Evolutionary conservation across 495 filamentous ascomycete species (phyloP).

Genomic region (Collariella sp.): DNA sequence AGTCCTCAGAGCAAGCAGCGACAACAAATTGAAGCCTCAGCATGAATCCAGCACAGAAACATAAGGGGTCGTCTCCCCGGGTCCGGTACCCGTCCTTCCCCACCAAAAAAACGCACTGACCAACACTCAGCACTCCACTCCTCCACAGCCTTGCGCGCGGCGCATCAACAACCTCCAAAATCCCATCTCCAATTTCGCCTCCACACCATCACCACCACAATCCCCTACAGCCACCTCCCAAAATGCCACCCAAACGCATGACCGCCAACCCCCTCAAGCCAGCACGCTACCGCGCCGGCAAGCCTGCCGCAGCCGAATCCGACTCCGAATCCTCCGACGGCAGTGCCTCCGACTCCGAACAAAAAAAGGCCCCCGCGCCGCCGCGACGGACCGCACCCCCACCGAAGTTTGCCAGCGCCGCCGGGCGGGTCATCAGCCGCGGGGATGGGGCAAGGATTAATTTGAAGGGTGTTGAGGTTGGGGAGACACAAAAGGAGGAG

Average conservation of each 20-base stretch:
- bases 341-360: constrained; percentile 41
- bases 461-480: constrained; percentile 45
- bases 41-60: not conserved
- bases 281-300: constrained; percentile 78
- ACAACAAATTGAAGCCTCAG: too few relatives aligned
- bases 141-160: too few relatives aligned
- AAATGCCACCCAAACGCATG: constrained; percentile 87
- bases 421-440: constrained; percentile 45
- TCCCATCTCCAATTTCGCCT: not conserved
- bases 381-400: constrained; percentile 41
- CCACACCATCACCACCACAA: not conserved
- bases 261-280: constrained; percentile 83
- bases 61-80: not conserved
- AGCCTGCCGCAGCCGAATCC: constrained; percentile 62
- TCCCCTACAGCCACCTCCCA: constrained; percentile 11
- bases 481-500: constrained; percentile 33
- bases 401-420: constrained; percentile 51
- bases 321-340: constrained; percentile 49
- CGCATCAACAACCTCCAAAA: too few relatives aligned
- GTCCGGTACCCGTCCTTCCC: not conserved
- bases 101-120: not conserved
- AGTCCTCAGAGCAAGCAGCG: too few relatives aligned
- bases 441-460: constrained; percentile 61
- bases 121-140: not conserved
- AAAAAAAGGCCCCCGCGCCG: constrained; percentile 18